Conservation (phyloP, 305 asterid genomes). For the Plantago rigida region DNA sequence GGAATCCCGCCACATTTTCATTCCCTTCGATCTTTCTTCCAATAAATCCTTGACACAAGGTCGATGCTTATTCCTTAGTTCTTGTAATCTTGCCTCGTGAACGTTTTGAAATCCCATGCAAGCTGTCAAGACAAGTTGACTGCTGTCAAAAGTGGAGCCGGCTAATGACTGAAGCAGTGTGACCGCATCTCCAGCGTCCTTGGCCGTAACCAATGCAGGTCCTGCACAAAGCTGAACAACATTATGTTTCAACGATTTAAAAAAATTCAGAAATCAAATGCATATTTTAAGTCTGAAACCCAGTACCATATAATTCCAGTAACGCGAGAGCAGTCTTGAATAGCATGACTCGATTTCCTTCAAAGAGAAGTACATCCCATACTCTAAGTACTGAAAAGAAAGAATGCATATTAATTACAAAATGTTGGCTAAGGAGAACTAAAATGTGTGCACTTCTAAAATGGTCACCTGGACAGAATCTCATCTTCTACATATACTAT, state of each 20-base stretch:
- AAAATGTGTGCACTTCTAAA: slow-evolving; percentile 15
- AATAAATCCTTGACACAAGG: slow-evolving; percentile 67
- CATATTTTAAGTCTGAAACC: slow-evolving; percentile 22
- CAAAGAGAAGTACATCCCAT: slow-evolving; percentile 95
- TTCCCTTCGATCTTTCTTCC: slow-evolving; percentile 74
- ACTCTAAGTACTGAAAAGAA: slow-evolving; percentile 76
- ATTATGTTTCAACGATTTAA: slow-evolving; percentile 24
- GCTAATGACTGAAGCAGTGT: slow-evolving; percentile 89
- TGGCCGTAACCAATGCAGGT: slow-evolving; percentile 91
- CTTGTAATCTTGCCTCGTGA: slow-evolving; percentile 57
- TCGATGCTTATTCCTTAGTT: slow-evolving; percentile 74
- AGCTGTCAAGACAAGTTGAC: slow-evolving; percentile 95
- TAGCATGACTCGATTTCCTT: slow-evolving; percentile 96
- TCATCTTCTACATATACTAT: slow-evolving; percentile 5
- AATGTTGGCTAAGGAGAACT: slow-evolving; percentile 16
- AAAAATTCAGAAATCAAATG: not conserved
- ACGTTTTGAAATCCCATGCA: slow-evolving; percentile 95
- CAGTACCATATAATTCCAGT: slow-evolving; percentile 84
- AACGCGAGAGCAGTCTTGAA: slow-evolving; percentile 86
- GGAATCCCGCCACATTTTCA: slow-evolving; percentile 53
- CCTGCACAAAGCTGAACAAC: slow-evolving; percentile 51
- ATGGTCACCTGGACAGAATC: slow-evolving; percentile 6
- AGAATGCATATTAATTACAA: slow-evolving; percentile 21
- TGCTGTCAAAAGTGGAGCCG: slow-evolving; percentile 96
- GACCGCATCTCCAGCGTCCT: slow-evolving; percentile 99